Evolutionary conservation across 1,284 basidiomycete species (phyloP).

Genomic region (Ceratobasidium theobromae): DNA sequence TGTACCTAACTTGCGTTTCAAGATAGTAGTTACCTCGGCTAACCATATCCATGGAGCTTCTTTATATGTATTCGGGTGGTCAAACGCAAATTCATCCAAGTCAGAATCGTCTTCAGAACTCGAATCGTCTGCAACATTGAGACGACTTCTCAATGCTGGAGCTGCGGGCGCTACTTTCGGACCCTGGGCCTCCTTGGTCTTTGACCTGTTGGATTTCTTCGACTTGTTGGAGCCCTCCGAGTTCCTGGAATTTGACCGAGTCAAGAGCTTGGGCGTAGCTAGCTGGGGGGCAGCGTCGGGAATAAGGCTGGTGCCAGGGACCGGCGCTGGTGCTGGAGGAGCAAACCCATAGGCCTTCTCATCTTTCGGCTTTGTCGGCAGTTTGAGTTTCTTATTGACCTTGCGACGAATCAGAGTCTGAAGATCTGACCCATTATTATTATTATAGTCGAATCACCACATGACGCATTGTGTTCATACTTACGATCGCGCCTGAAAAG

Average conservation of each 20-base stretch:
- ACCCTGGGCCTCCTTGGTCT: neutral
- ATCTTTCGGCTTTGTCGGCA: conserved; percentile 20
- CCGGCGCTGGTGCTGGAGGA: conserved; percentile 4
- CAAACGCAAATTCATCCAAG: conserved; percentile 29
- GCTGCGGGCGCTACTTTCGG: conserved; percentile 4
- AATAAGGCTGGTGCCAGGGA: conserved; percentile 12
- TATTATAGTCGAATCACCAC: neutral
- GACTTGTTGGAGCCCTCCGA: neutral
- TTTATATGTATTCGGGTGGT: conserved; percentile 34
- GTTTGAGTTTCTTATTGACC: conserved; percentile 33
- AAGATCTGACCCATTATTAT: conserved; percentile 6
- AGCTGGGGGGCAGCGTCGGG: conserved; percentile 9
- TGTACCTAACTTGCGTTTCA: neutral
- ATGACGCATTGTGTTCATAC: neutral
- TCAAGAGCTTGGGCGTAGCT: conserved; percentile 11
- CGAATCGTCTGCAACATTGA: conserved; percentile 1
- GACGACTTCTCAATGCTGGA: neutral
- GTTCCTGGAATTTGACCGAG: neutral
- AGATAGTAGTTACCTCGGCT: conserved; percentile 16
- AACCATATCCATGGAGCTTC: conserved; percentile 35
- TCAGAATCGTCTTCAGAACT: conserved; percentile 28
- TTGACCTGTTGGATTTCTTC: neutral
- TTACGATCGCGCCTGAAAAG: conserved; percentile 33
- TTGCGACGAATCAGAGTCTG: conserved; percentile 31
- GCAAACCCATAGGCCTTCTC: conserved; percentile 13